These are phyloP conservation scores for Simplicillium sp. DNA, from an alignment of 2,329 filamentous ascomycete genomes.

Conservation along the genomic window DNA sequence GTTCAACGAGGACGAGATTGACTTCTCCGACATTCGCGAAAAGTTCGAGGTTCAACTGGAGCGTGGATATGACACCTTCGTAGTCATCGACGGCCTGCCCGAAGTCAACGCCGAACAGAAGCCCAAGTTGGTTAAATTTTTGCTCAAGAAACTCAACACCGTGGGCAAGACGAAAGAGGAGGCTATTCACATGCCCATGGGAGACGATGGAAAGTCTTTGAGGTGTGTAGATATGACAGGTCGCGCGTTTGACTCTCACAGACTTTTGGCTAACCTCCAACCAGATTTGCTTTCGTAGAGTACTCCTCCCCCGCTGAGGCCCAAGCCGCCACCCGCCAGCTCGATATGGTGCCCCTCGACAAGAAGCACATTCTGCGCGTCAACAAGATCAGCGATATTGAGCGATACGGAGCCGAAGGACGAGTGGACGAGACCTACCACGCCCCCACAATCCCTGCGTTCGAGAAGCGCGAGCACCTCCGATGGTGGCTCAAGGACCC, in stretches of 20 bases:
- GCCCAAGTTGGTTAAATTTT: constrained; percentile 90
- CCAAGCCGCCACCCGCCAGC: constrained; percentile 75
- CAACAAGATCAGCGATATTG: constrained; percentile 97
- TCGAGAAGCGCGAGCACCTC: constrained; percentile 91
- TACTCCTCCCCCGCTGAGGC: constrained; percentile 88
- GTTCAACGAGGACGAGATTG: constrained; percentile 86
- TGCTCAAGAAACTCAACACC: constrained; percentile 83
- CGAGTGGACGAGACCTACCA: constrained; percentile 87
- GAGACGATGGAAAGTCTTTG: constrained; percentile 75
- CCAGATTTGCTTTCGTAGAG: constrained; percentile 92
- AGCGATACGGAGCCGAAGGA: constrained; percentile 90
- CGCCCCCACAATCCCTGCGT: constrained; percentile 71
- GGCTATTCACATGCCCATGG: constrained; percentile 86
- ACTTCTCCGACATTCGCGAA: constrained; percentile 87
- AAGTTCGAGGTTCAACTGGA: constrained; percentile 95
- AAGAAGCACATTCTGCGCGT: constrained; percentile 93
- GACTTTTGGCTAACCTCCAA: not conserved
- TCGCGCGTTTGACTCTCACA: constrained; percentile 7
- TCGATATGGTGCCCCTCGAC: constrained; percentile 81
- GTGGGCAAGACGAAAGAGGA: constrained; percentile 82
- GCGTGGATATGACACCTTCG: constrained; percentile 91
- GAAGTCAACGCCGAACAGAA: constrained; percentile 83
- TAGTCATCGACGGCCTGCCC: constrained; percentile 91
- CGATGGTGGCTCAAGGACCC: constrained; percentile 87
- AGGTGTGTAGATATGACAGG: constrained; percentile 44